These are phyloP conservation scores for Fagus crenata DNA, from an alignment of 306 rosid species.

Conservation along the genomic window DNA sequence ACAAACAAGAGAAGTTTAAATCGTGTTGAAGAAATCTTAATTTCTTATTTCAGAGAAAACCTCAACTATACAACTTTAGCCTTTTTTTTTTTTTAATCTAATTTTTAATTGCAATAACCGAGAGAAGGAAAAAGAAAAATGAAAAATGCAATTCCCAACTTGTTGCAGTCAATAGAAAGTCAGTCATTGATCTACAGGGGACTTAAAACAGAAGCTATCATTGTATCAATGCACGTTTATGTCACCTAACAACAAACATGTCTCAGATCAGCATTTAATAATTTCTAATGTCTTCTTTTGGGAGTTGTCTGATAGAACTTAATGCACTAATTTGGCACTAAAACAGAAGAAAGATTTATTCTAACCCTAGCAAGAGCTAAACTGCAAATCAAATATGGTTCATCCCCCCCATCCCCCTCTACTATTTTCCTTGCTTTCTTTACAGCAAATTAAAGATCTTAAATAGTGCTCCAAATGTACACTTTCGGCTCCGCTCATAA, in stretches of 20 bases:
- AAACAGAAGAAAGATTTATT: not conserved
- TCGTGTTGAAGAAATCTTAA: not conserved
- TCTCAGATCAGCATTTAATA: slow-evolving; percentile 34
- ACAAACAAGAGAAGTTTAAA: not conserved
- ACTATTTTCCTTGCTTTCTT: slow-evolving; percentile 6
- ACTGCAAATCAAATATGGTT: not conserved
- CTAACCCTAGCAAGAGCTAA: too few species aligned
- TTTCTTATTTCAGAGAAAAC: not conserved
- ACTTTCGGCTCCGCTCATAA: not conserved
- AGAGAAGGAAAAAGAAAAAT: not conserved
- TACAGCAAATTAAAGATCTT: slow-evolving; percentile 17
- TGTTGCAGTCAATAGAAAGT: slow-evolving; percentile 6
- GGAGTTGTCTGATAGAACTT: slow-evolving; percentile 31
- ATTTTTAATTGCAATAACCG: not conserved
- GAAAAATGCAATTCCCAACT: slow-evolving; percentile 1
- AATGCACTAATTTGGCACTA: slow-evolving; percentile 31
- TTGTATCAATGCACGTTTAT: slow-evolving; percentile 40
- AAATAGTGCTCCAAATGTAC: slow-evolving; percentile 5
- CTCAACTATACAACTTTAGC: not conserved
- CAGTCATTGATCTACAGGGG: slow-evolving; percentile 20
- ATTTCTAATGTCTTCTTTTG: slow-evolving; percentile 19
- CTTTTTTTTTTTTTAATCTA: not conserved
- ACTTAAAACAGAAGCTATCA: slow-evolving; percentile 46
- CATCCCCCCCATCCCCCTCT: not conserved
- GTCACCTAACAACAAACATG: slow-evolving; percentile 64